These are phyloP conservation scores for Septoria petroselini DNA, from an alignment of 2,329 filamentous ascomycete species.

Conservation along the genomic window DNA sequence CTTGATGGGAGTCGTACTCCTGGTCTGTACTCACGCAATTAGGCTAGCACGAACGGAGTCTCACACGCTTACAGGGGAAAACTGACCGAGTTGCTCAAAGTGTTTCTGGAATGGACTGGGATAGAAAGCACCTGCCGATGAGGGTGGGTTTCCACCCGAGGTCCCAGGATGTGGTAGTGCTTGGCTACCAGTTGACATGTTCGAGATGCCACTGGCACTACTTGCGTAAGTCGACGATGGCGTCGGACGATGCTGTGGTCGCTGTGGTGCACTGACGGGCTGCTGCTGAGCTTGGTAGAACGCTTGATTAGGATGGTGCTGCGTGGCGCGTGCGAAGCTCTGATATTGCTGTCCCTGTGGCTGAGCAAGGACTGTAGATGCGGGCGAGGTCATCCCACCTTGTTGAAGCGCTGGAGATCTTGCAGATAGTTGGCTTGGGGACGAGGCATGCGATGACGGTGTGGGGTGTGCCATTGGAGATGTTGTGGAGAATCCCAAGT, in stretches of 20 bases:
- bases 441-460: conserved; percentile 72
- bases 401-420: conserved; percentile 61
- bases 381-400: conserved; percentile 60
- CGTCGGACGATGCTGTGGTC: conserved; percentile 22
- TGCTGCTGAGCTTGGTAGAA: conserved; percentile 45
- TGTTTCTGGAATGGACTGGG: conserved; percentile 88
- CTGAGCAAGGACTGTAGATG: conserved; percentile 55
- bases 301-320: conserved; percentile 46
- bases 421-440: conserved; percentile 56
- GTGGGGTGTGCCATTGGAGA: conserved; percentile 77
- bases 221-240: conserved; percentile 27
- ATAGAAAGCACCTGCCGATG: conserved; percentile 60
- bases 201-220: conserved; percentile 37
- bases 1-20: conserved; percentile 78
- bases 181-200: conserved; percentile 26
- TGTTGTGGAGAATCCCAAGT: conserved; percentile 47
- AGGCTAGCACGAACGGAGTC: conserved; percentile 66
- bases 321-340: conserved; percentile 39
- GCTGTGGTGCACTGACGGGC: conserved; percentile 25
- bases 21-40: conserved; percentile 75
- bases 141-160: conserved; percentile 35
- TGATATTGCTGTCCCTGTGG: conserved; percentile 48
- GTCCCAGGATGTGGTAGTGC: conserved; percentile 34
- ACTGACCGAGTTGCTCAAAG: conserved; percentile 92
- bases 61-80: conserved; percentile 54